Evolutionary conservation across 768 basidiomycete genomes (phyloP).

Genomic region (Amanita fuliginea): DNA sequence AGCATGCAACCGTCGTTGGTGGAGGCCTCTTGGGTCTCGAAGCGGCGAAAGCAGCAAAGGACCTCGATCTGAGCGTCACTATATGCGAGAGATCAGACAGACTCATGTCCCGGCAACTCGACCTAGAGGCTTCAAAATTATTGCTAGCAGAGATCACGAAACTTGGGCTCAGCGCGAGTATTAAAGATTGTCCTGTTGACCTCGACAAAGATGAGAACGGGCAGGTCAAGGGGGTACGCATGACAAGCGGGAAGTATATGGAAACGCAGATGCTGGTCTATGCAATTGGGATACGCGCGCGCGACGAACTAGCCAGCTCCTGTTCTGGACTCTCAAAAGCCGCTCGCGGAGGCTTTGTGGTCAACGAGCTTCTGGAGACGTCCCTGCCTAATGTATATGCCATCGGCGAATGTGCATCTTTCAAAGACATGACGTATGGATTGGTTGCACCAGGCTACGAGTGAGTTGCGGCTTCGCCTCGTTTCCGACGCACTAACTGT

Average conservation of each 20-base stretch:
- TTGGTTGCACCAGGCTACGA: conserved; percentile 60
- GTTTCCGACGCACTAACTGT: background rate
- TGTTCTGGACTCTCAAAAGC: conserved; percentile 38
- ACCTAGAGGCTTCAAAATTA: conserved; percentile 17
- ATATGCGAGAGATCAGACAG: conserved; percentile 9
- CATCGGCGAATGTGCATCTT: conserved; percentile 68
- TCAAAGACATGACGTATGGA: conserved; percentile 59
- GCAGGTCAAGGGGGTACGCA: conserved; percentile 34
- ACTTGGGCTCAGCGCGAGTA: conserved; percentile 9
- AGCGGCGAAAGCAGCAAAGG: conserved; percentile 63
- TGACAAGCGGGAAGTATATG: conserved; percentile 35
- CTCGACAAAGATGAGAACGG: conserved; percentile 10
- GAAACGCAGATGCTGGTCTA: conserved; percentile 48
- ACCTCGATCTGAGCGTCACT: conserved; percentile 28
- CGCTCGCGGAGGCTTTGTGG: conserved; percentile 42
- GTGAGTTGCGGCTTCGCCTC: conserved; percentile 3
- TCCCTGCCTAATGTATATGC: conserved; percentile 53
- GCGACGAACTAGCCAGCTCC: conserved; percentile 51
- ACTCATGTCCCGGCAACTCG: conserved; percentile 18
- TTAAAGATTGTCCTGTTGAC: background rate
- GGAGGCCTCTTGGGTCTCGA: conserved; percentile 66
- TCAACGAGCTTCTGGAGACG: conserved; percentile 47
- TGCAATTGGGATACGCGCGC: conserved; percentile 60
- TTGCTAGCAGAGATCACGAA: conserved; percentile 13
- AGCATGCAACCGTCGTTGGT: conserved; percentile 47